A percentile compares a stretch with the other conserved stretches of the same genome.
These are phyloP conservation scores for Xerocomus brunneocitrinus DNA, from an alignment of 768 basidiomycete species.

Conservation along the genomic window DNA sequence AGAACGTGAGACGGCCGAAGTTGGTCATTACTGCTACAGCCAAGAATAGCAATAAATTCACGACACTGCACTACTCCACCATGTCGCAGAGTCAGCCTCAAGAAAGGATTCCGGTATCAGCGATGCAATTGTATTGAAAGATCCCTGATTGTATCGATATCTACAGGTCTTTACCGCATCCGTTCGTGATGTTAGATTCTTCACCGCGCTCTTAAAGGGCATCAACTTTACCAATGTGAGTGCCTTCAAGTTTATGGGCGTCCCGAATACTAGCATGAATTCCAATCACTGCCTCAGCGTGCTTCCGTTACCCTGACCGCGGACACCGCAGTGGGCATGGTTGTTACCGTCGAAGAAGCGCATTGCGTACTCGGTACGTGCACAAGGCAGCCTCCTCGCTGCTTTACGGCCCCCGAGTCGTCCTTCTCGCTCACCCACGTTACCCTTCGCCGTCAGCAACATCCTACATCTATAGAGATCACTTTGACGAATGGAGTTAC, in stretches of 20 bases:
- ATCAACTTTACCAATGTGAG: constrained; percentile 78
- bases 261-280: not conserved
- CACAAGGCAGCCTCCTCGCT: constrained; percentile 4
- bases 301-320: constrained; percentile 71
- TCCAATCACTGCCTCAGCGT: constrained; percentile 41
- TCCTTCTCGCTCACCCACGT: not conserved
- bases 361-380: constrained; percentile 69
- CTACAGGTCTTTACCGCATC: constrained; percentile 61
- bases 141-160: constrained; percentile 2
- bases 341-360: constrained; percentile 81
- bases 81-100: constrained; percentile 16
- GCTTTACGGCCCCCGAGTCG: not conserved
- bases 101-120: constrained; percentile 23
- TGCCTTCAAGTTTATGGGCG: constrained; percentile 1
- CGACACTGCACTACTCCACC: not conserved
- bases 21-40: not conserved
- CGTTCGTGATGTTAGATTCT: constrained; percentile 77
- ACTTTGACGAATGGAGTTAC: constrained; percentile 81
- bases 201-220: constrained; percentile 73
- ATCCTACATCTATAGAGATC: constrained; percentile 71
- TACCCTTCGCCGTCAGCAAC: constrained; percentile 47
- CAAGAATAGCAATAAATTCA: not conserved
- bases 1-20: no score
- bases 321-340: constrained; percentile 65
- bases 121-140: not conserved